A percentile compares a stretch with the other conserved stretches of the same genome.
Evolutionary conservation across 441 rosid species (phyloP).

Genomic region (Metrosideros polymorpha): DNA sequence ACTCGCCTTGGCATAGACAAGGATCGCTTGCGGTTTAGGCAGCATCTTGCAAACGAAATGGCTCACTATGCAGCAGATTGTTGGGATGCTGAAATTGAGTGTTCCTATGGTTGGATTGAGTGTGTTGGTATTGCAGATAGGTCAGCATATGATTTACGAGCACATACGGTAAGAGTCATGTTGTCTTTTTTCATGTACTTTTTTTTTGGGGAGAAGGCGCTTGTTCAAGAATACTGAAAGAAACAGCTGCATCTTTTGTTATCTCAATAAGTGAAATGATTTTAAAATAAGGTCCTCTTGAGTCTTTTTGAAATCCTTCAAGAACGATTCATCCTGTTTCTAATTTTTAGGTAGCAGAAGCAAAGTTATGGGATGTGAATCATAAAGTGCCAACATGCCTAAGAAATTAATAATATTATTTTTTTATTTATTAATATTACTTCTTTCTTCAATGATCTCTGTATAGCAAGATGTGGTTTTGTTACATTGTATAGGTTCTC

Average conservation of each 20-base stretch:
- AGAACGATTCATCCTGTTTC: background rate
- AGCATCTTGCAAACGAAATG: slow-evolving; percentile 79
- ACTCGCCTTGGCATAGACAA: slow-evolving; percentile 50
- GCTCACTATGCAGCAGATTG: slow-evolving; percentile 86
- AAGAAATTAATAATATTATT: background rate
- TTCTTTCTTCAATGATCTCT: background rate
- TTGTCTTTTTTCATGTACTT: background rate
- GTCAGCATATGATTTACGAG: slow-evolving; percentile 64
- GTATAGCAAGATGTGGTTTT: background rate
- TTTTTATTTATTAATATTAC: background rate
- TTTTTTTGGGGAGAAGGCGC: background rate
- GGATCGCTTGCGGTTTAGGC: slow-evolving; percentile 48
- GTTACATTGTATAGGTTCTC: background rate
- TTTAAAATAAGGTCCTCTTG: background rate
- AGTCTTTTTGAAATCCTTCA: background rate
- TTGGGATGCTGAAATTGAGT: slow-evolving; percentile 84
- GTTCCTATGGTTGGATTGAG: slow-evolving; percentile 75
- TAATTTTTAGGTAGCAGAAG: background rate
- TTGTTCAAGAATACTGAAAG: background rate
- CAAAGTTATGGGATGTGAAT: background rate
- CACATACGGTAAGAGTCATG: slow-evolving; percentile 42
- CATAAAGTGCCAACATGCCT: background rate
- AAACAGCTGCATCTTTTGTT: background rate
- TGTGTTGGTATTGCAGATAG: slow-evolving; percentile 84
- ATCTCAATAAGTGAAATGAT: background rate